These are phyloP conservation scores for Stagonosporopsis chrysanthemi DNA, from an alignment of 2,329 filamentous ascomycete genomes.

Conservation along the genomic window DNA sequence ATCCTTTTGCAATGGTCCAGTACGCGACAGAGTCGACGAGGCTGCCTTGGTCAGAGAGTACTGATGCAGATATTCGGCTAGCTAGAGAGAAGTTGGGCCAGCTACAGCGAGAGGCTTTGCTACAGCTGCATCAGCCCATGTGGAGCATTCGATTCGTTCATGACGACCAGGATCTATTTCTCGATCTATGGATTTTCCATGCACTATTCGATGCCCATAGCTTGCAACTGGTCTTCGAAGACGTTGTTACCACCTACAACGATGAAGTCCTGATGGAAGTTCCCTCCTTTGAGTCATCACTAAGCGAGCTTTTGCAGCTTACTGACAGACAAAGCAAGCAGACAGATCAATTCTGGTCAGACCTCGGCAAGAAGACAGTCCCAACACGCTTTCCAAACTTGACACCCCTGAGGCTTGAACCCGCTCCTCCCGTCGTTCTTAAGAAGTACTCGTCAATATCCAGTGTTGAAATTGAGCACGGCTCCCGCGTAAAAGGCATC, in stretches of 20 bases:
- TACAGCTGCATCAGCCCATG: slow-evolving; percentile 61
- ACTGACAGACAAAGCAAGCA: slow-evolving; percentile 41
- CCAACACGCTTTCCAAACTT: slow-evolving; percentile 79
- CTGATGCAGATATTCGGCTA: slow-evolving; percentile 11
- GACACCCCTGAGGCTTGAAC: slow-evolving; percentile 63
- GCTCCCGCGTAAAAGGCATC: slow-evolving; percentile 66
- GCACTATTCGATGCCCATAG: slow-evolving; percentile 86
- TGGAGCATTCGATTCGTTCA: slow-evolving; percentile 68
- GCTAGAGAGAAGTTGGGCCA: slow-evolving; percentile 33
- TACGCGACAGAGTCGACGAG: slow-evolving; percentile 51
- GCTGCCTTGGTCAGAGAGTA: slow-evolving; percentile 46
- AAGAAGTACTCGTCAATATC: slow-evolving; percentile 51
- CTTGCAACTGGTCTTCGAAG: slow-evolving; percentile 68
- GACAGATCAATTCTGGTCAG: slow-evolving; percentile 68
- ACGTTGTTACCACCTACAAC: slow-evolving; percentile 59
- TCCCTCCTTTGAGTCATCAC: slow-evolving; percentile 52
- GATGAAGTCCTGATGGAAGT: slow-evolving; percentile 31
- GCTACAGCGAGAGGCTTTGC: slow-evolving; percentile 45
- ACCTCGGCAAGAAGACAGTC: slow-evolving; percentile 60
- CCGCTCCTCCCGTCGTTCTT: slow-evolving; percentile 46
- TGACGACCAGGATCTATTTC: slow-evolving; percentile 18
- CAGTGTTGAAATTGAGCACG: slow-evolving; percentile 60
- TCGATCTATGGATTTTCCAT: slow-evolving; percentile 73
- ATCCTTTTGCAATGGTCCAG: slow-evolving; percentile 78
- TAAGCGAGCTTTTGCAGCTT: slow-evolving; percentile 55